These are phyloP conservation scores for Harringtonia aguacate DNA, from an alignment of 2,329 filamentous ascomycete genomes.

Conservation along the genomic window DNA sequence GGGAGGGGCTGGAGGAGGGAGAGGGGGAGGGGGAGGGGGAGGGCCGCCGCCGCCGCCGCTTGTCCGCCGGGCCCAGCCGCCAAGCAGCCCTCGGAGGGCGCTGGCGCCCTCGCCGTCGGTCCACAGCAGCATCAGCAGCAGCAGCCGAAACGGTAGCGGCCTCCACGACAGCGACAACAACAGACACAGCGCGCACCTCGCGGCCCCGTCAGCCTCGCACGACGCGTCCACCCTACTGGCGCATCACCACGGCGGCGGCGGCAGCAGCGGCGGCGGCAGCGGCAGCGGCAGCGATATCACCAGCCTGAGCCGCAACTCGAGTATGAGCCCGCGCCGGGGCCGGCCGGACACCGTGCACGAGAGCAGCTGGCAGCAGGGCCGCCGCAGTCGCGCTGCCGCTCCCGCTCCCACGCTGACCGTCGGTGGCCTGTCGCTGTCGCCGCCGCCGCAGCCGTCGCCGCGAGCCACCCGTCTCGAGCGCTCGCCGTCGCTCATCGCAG, in stretches of 20 bases:
- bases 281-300: constrained; percentile 12
- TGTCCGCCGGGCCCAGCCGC: neutral
- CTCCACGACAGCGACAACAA: no score
- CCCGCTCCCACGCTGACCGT: no score
- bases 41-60: neutral
- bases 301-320: neutral
- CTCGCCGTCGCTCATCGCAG: constrained; percentile 48
- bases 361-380: neutral
- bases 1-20: no score
- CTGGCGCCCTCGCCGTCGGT: constrained; percentile 2
- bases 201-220: neutral
- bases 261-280: neutral
- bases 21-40: no score
- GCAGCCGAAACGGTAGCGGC: no score
- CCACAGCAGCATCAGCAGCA: neutral
- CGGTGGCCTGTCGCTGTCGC: neutral
- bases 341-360: neutral
- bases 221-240: constrained; percentile 6
- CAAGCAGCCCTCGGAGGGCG: neutral
- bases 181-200: no score
- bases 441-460: neutral
- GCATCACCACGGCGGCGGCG: constrained; percentile 1
- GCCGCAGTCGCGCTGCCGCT: neutral
- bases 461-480: constrained; percentile 10
- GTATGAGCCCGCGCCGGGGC: neutral